Base-by-base conservation (phyloP, 495 filamentous ascomycete species). In the Rhizodiscina lignyota region DNA sequence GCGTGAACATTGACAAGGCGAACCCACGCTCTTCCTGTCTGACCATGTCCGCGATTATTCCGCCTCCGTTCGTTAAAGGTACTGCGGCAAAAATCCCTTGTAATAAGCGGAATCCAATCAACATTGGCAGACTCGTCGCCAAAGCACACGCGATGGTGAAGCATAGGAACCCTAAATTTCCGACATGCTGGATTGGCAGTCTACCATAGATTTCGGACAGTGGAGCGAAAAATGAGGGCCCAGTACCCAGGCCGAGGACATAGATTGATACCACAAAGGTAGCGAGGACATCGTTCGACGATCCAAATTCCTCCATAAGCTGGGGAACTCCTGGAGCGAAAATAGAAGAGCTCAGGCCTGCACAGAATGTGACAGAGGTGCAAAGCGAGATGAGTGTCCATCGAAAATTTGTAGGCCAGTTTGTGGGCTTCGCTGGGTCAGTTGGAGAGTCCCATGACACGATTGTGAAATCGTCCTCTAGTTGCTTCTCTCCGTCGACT, bases 81-180 rank as follows among this genome's bases (percentile, higher is more conserved):
- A 43, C 43, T 1, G 44, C 38, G 2, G 45, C 52, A n/a, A 51
- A 48, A 6, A 47, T 41, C 11, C 58, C 58, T 15, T 38, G 39
- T 18, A 61, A 38, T 31, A 61, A 50, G 4, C 56, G 42, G 4
- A 56, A 52, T 2, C 43, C 37, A 31, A 57, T 43, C 3, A 60
- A 30, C 5, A 24, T 37, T 16, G 35, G 40, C 10, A 52, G 16
- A 30, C 36, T 51, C 11, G 40, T 31, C 6, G 44, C 45, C 11
- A 48, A 17, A 8, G 57, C 58, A 18, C 50, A 58, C 0, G 46
- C 54, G 22, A 61, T 47, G 21, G 44, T 52, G 36, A 58, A 57
- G 22, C 38, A 18, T 1, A 50, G 19, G 37, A 54, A 60, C 13
- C 41, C 5, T 0, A 41, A 18, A 16, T 51, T 51, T 26, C 39